Evolutionary conservation across 2,329 filamentous ascomycete species (phyloP), one percentile per base, ranked within the genome.

Genomic region (Alternaria arbusti): DNA sequence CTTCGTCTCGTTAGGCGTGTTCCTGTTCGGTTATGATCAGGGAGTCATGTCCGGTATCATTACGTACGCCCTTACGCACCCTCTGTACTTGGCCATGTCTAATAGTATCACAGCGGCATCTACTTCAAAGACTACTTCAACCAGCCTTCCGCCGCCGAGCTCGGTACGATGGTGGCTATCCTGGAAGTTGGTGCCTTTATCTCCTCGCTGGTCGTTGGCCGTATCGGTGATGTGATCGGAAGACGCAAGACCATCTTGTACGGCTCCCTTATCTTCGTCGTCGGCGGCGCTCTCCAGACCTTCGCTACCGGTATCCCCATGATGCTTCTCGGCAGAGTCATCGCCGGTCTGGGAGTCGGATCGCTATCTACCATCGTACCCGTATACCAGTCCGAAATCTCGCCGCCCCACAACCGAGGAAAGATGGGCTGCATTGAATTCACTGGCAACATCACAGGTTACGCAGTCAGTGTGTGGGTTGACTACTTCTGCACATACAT

Each of bases 401-500:
- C 95, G 46, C 96, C 96, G 52, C 94, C 96, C 6, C 96, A 99
- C 77, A 98, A 97, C 80, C 88, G 96, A 74, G 96, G 96, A 67
- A 96, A 96, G 82, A 86, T 99, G 65, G 96, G 95, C 23, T 98
- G 96, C 80, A 98, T 99, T 70, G 96, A 99, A 80, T 99, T 98
- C 77, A 95, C 95, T 0, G 96, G 96, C 57, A 99, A 99, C 81
- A 97, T 99, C 67, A 90, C 93, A 65, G 96, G 96, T 30, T 99
- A 99, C 79, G 91, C 95, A 58, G 94, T 93, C 57, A 98, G 95
- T 72, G 95, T 98, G 22, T 99, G 96, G 96, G 95, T 98, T 26
- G 96, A 99, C 80, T 99, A 98, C 82, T 95, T 96, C 74, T 97
- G 94, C 81, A 96, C 92, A 61, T 97, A 86, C 78, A 98, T 99